Percentiles rank a stretch among this genome's conserved stretches.
Conservation (phyloP, 495 filamentous ascomycete genomes). For the Talaromyces liani region DNA sequence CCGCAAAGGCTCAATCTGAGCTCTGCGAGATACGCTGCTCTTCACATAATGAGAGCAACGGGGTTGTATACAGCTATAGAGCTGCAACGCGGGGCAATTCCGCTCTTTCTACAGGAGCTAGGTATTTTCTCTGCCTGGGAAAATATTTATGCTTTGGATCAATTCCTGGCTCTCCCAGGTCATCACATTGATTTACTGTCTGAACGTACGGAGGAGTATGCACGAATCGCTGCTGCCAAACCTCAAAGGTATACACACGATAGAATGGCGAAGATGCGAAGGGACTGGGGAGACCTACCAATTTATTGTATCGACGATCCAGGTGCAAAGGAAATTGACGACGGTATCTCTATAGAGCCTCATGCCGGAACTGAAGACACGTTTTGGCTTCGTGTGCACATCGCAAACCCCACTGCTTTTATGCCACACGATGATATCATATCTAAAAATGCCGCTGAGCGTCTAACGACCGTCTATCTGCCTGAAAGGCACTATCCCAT, state of each 20-base stretch:
- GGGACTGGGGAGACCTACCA: constrained; percentile 59
- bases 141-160: constrained; percentile 54
- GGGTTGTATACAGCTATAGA: constrained; percentile 57
- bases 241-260: constrained; percentile 24
- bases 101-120: constrained; percentile 76
- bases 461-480: constrained; percentile 63
- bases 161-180: constrained; percentile 55
- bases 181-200: constrained; percentile 29
- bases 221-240: constrained; percentile 16
- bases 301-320: constrained; percentile 81
- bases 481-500: constrained; percentile 68
- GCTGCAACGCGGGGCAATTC: constrained; percentile 49
- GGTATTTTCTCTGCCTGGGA: constrained; percentile 80
- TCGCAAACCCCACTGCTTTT: constrained; percentile 91
- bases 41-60: constrained; percentile 64
- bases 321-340: constrained; percentile 73
- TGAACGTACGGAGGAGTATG: constrained; percentile 26
- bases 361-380: constrained; percentile 44
- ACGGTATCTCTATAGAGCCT: constrained; percentile 74
- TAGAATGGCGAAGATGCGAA: constrained; percentile 53
- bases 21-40: constrained; percentile 52
- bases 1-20: constrained; percentile 43
- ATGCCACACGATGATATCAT: constrained; percentile 50
- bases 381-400: constrained; percentile 82
- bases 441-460: constrained; percentile 56